Evolutionary conservation across 495 filamentous ascomycete species (phyloP).

Genomic region (Usnea hakonensis): DNA sequence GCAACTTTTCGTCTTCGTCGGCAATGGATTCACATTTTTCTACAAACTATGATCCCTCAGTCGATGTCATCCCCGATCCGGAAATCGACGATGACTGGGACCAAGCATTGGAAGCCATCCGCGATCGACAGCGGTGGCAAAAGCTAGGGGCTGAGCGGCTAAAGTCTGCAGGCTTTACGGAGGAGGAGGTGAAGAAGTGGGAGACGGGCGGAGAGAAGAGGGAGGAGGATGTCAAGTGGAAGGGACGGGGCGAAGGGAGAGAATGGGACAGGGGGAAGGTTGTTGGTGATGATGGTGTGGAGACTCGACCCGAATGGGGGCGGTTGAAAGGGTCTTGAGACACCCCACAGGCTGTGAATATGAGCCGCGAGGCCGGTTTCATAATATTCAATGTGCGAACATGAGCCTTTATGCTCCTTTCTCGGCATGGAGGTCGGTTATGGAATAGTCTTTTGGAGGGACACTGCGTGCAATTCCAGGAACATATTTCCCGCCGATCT

Average conservation of each 20-base stretch:
- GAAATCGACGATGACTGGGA: slow-evolving; percentile 66
- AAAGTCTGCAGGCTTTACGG: slow-evolving; percentile 69
- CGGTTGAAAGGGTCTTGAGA: slow-evolving; percentile 17
- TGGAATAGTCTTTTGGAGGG: not conserved
- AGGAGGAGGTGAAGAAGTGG: slow-evolving; percentile 70
- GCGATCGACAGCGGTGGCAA: slow-evolving; percentile 79
- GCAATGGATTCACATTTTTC: slow-evolving; percentile 78
- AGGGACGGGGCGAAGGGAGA: slow-evolving; percentile 65
- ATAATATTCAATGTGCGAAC: not conserved
- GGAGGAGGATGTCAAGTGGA: slow-evolving; percentile 92
- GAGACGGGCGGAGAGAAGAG: slow-evolving; percentile 58
- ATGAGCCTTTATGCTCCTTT: not conserved
- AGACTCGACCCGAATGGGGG: slow-evolving; percentile 18
- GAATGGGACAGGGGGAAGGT: slow-evolving; percentile 94
- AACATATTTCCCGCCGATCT: not conserved
- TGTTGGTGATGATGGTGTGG: slow-evolving; percentile 50
- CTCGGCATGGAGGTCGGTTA: not conserved
- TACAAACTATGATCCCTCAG: slow-evolving; percentile 63
- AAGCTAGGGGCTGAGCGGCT: slow-evolving; percentile 69
- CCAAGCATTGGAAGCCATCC: slow-evolving; percentile 66
- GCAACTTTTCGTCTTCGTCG: slow-evolving; percentile 49
- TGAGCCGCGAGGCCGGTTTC: not conserved
- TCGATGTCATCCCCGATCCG: slow-evolving; percentile 54
- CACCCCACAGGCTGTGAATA: not conserved
- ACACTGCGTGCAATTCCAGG: not conserved